Evolutionary conservation across 2,329 filamentous ascomycete species (phyloP).

Genomic region (Aspergillus quadrilineatus): DNA sequence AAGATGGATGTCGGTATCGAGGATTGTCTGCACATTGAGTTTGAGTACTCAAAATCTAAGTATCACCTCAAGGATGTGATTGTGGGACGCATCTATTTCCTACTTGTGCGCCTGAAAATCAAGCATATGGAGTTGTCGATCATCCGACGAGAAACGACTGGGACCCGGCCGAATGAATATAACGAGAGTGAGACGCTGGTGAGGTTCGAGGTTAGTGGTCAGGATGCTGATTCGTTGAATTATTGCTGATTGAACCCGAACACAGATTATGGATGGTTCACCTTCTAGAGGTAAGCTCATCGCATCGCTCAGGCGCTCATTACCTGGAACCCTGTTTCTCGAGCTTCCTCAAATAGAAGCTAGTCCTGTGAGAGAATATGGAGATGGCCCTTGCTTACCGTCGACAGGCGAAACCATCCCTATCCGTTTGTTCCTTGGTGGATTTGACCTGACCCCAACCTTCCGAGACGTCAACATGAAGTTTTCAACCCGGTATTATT

Average conservation of each 20-base stretch:
- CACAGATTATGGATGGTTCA: conserved; percentile 97
- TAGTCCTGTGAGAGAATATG: not conserved
- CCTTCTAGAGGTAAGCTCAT: conserved; percentile 75
- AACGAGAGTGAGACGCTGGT: conserved; percentile 99
- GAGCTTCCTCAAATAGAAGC: not conserved
- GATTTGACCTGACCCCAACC: conserved; percentile 94
- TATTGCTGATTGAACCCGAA: conserved; percentile 15
- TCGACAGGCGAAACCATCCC: conserved; percentile 78
- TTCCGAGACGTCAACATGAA: conserved; percentile 99
- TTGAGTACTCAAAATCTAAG: conserved; percentile 98
- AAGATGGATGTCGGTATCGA: conserved; percentile 99
- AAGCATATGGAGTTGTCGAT: conserved; percentile 99
- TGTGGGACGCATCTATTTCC: conserved; percentile 96
- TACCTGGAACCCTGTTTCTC: not conserved
- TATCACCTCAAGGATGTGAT: conserved; percentile 99
- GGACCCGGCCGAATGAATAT: conserved; percentile 95
- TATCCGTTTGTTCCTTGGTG: conserved; percentile 92
- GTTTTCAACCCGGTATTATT: conserved; percentile 96
- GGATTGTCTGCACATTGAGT: conserved; percentile 98
- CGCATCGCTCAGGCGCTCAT: not conserved
- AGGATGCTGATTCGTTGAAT: conserved; percentile 11
- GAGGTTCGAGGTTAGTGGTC: conserved; percentile 73
- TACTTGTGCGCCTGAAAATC: conserved; percentile 95
- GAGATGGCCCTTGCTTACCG: conserved; percentile 22
- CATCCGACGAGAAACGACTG: conserved; percentile 93